phyloP scores from a whole-genome alignment of 225 moss, liverwort and hornwort species.

The Thuidium tamariscinum region DNA sequence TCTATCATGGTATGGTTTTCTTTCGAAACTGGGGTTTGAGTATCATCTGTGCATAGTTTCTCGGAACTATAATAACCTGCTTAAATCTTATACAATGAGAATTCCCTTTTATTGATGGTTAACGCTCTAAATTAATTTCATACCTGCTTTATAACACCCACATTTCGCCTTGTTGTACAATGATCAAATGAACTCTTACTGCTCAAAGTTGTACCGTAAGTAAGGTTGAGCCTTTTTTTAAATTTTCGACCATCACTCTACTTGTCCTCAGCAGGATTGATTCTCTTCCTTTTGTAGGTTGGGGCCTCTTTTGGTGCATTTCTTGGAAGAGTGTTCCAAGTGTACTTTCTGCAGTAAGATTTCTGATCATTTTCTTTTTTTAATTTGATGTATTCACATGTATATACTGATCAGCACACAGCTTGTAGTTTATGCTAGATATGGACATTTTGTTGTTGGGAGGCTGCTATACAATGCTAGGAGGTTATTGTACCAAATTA shows the following conservation, averaged over 20 bases:
- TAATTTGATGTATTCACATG: neutral
- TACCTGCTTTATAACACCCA: neutral
- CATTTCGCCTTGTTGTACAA: neutral
- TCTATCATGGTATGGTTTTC: slow-evolving; percentile 52
- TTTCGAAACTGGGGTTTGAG: neutral
- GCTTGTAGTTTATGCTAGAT: neutral
- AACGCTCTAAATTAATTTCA: neutral
- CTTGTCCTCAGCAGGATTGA: neutral
- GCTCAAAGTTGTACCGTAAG: neutral
- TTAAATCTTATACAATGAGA: neutral
- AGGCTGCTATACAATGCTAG: neutral
- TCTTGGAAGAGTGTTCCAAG: slow-evolving; percentile 45
- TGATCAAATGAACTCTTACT: neutral
- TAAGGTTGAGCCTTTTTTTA: neutral
- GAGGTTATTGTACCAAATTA: neutral
- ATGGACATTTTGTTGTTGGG: neutral
- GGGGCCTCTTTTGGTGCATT: slow-evolving; percentile 82
- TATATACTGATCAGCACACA: neutral
- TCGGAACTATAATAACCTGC: neutral
- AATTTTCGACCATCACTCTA: neutral
- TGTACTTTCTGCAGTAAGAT: slow-evolving; percentile 41
- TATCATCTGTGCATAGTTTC: neutral
- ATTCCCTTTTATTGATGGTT: neutral
- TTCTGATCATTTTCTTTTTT: neutral
- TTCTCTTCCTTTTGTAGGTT: slow-evolving; percentile 14